Evolutionary conservation across 2,329 filamentous ascomycete species (phyloP), one percentile per base, ranked within the genome.

Genomic region (Hymenoscyphus salicellus): DNA sequence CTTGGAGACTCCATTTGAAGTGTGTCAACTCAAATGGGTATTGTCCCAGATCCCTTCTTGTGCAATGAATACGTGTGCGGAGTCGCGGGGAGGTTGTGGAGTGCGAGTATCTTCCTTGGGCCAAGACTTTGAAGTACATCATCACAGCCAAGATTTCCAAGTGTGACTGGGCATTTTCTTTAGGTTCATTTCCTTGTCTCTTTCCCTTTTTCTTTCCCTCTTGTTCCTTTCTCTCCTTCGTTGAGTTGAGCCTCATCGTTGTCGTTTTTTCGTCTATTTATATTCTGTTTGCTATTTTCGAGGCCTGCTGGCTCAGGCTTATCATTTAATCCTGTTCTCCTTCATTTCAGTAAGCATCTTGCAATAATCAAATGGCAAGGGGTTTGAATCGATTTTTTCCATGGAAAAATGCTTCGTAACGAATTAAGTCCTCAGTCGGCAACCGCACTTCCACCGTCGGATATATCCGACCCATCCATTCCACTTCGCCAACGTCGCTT

Each of bases 61-160:
- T 46, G 41, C n/a, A 46, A n/a, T 20, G 36, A 38, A 38, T 38
- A 38, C 36, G 41, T 46, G 41, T 43, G 46, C 46, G 46, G 46
- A 52, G 46, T 52, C 20, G 46, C 46, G 46, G 46, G 46, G 46
- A 52, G 46, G 46, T 3, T 26, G 46, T 52, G 46, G 20, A 52
- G n/a, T 52, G 46, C 23, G 46, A 23, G 23, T 52, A 52, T 52
- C 26, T 23, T 7, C 46, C 20, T 52, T 52, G 46, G 20, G 46
- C 46, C 46, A 52, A 52, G 46, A 23, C 46, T 23, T 52, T 52
- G 46, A 23, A 52, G 46, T 23, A 52, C 46, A 52, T 52, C 46
- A 52, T 14, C 23, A 14, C 20, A 14, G 46, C 46, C 46, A 52
- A 52, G 46, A 23, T 14, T 26, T 52, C 46, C 46, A 52, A 52